Base-by-base conservation (phyloP, 2,329 filamentous ascomycete species). In the Celoporthe dispersa region DNA sequence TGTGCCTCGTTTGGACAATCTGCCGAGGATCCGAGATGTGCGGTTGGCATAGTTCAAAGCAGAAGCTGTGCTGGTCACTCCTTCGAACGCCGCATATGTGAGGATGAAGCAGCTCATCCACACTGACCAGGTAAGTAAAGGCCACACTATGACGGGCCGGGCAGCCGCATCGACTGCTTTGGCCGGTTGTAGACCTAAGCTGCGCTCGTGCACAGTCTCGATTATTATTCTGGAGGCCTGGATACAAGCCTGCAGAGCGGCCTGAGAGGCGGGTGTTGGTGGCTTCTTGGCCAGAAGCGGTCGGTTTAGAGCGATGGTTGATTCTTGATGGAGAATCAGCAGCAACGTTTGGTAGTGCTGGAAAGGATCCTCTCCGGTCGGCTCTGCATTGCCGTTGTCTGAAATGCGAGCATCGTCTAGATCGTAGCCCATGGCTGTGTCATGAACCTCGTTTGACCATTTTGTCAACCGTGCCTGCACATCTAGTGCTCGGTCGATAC, bases 81-180 rank as follows among this genome's bases (percentile, higher is more conserved):
- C 71, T 67, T 73, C 69, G 9, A 74, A 60, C n/a, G 73, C 72
- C 14, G 72, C 73, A 59, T 72, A 74, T 33, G 68, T 67, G 25
- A 74, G 67, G 9, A 74, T 70, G 51, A 73, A 74, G 35, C 70
- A 74, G 19, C 73, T 73, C 73, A 74, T 73, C 72, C 73, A 74
- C 3, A 73, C 70, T 1, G 73, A 73, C 73, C 73, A 73, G 6
- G 73, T 74, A n/a, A 73, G 66, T 3, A 72, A 59, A n/a, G 73
- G 73, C 70, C 72, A 74, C 9, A 73, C 67, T 60, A 72, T 51
- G 22, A 73, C 35, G 2, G 66, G 48, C 3, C 22, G 53, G 3
- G 62, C 59, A 59, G 31, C 12, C 33, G 62, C 68, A 39, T 19
- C 44, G 7, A 39, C 48, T 22, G 16, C 25, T 6, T 44, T 33